Percentiles rank a stretch among this genome's conserved stretches.
These are phyloP conservation scores for Xylariaceae sp. DNA, from an alignment of 2,329 filamentous ascomycete genomes.

Conservation along the genomic window DNA sequence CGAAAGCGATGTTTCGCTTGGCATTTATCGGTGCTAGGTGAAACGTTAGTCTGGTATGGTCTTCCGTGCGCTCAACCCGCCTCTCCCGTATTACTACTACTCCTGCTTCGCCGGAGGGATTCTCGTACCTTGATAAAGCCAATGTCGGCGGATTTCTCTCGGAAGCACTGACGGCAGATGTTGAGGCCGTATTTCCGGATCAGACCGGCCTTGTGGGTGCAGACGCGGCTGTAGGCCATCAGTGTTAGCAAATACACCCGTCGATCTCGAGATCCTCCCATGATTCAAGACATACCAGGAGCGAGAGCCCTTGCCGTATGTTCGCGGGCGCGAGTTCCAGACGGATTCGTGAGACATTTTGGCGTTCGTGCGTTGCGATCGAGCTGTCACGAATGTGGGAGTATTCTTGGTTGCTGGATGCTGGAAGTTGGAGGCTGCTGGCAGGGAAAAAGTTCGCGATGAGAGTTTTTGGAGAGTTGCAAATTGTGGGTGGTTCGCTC, in stretches of 20 bases:
- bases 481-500: constrained; percentile 31
- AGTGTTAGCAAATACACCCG: constrained; percentile 24
- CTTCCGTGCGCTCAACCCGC: too few relatives aligned
- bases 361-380: constrained; percentile 36
- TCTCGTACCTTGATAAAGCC: constrained; percentile 66
- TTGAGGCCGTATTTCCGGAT: constrained; percentile 99
- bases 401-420: constrained; percentile 33
- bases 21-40: constrained; percentile 32
- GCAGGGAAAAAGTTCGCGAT: constrained; percentile 37
- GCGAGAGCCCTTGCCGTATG: constrained; percentile 95
- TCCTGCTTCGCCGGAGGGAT: too few relatives aligned
- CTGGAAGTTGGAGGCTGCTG: constrained; percentile 37
- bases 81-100: too few relatives aligned
- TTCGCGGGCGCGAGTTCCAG: constrained; percentile 98
- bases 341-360: constrained; percentile 84
- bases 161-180: constrained; percentile 80
- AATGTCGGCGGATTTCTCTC: constrained; percentile 73
- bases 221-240: constrained; percentile 57
- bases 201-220: constrained; percentile 96
- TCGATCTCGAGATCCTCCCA: constrained; percentile 7
- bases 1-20: constrained; percentile 18
- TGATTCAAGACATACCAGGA: constrained; percentile 73
- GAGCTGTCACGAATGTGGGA: constrained; percentile 28
- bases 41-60: constrained; percentile 11
- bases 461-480: constrained; percentile 20